phyloP scores from a whole-genome alignment of 345 rosid species.

The Brassica incana region DNA sequence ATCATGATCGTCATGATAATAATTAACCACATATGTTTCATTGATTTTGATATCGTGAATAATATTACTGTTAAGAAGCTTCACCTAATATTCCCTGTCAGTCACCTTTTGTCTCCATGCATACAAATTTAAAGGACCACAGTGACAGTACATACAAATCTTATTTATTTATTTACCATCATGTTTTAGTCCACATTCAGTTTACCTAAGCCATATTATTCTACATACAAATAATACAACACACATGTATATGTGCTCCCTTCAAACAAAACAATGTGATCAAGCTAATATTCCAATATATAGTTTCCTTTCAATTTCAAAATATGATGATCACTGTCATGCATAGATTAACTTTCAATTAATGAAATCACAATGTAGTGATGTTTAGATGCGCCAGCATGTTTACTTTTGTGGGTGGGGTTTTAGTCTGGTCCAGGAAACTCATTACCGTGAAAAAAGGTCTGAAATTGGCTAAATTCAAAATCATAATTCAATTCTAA shows the following conservation, averaged over 20 bases:
- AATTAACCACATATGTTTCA: constrained; percentile 15
- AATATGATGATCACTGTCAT: neutral
- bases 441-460: neutral
- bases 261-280: neutral
- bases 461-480: neutral
- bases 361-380: neutral
- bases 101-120: constrained; percentile 29
- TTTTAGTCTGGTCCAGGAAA: neutral
- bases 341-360: neutral
- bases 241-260: neutral
- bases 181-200: constrained; percentile 1
- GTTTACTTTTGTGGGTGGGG: neutral
- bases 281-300: neutral
- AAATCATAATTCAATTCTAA: neutral
- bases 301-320: neutral
- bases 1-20: constrained; percentile 16
- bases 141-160: constrained; percentile 6
- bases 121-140: constrained; percentile 6
- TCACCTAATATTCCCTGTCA: constrained; percentile 39
- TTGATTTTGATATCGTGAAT: constrained; percentile 37
- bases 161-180: neutral
- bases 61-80: constrained; percentile 32
- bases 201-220: neutral
- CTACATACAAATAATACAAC: neutral
- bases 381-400: neutral